Evolutionary conservation across 148 eudicot species (phyloP).

Genomic region (Vaccinium macrocarpon): DNA sequence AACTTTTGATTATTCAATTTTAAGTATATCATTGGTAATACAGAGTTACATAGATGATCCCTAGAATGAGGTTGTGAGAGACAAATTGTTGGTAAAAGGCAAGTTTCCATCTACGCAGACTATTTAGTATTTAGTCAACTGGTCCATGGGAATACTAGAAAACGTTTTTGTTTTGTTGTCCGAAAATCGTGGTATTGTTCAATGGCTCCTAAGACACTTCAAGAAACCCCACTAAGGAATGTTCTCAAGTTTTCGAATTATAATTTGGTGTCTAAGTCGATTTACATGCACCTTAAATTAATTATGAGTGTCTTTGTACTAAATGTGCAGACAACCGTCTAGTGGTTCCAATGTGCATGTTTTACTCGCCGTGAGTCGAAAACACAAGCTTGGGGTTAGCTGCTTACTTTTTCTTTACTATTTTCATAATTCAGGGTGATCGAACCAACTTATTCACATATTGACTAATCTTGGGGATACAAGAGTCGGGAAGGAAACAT

Average conservation of each 20-base stretch:
- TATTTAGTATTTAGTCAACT: neutral
- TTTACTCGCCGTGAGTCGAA: too few species aligned
- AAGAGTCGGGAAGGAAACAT: too few species aligned
- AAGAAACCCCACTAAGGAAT: neutral
- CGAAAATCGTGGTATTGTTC: neutral
- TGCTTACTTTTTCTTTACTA: too few species aligned
- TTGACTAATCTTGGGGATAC: too few species aligned
- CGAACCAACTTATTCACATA: too few species aligned
- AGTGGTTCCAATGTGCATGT: too few species aligned
- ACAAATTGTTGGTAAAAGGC: neutral
- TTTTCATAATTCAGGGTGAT: too few species aligned
- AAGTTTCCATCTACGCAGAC: neutral
- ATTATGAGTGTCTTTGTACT: too few species aligned
- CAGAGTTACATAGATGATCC: neutral
- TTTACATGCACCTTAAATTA: neutral
- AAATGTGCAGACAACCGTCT: too few species aligned
- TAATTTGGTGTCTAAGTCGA: neutral
- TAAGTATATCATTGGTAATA: too few species aligned
- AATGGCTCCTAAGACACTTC: neutral
- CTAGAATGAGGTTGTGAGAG: neutral
- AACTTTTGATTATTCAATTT: too few species aligned
- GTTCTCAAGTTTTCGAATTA: neutral
- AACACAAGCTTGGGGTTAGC: too few species aligned
- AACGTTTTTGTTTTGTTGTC: neutral
- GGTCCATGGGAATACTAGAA: neutral